phyloP scores from a whole-genome alignment of 2,329 filamentous ascomycete species.

The Biscogniauxia mediterranea region DNA sequence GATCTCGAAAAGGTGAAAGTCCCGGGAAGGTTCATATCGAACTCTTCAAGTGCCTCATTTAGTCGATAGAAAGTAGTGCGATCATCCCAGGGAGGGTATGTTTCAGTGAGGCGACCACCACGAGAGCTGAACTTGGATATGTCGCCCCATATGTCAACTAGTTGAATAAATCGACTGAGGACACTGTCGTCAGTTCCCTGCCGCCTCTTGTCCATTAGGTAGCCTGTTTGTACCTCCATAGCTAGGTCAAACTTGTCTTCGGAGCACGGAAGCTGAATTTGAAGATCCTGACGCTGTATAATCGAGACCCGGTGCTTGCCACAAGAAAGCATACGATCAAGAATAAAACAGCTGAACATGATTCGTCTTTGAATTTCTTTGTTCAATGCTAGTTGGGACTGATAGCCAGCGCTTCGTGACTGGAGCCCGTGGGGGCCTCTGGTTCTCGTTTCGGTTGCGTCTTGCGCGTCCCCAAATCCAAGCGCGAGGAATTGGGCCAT shows the following conservation, averaged over 20 bases:
- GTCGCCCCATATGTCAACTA: constrained; percentile 61
- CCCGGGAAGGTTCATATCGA: constrained; percentile 53
- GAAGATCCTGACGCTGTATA: constrained; percentile 57
- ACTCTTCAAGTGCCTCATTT: constrained; percentile 47
- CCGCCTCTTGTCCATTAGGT: constrained; percentile 36
- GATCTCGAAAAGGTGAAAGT: constrained; percentile 56
- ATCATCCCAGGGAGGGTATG: constrained; percentile 57
- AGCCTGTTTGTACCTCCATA: constrained; percentile 53
- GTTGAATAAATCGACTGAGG: constrained; percentile 51
- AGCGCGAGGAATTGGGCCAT: constrained; percentile 62
- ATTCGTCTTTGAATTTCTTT: constrained; percentile 67
- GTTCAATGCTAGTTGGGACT: constrained; percentile 45
- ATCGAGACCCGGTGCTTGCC: constrained; percentile 61
- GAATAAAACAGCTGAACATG: constrained; percentile 72
- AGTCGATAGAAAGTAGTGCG: constrained; percentile 55
- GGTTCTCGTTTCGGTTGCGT: constrained; percentile 27
- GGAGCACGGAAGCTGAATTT: constrained; percentile 66
- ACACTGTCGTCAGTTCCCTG: constrained; percentile 43
- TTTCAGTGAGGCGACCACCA: constrained; percentile 50
- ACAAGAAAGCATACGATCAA: constrained; percentile 67
- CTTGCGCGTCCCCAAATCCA: constrained; percentile 49
- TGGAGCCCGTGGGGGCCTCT: constrained; percentile 19
- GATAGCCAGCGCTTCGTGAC: constrained; percentile 17
- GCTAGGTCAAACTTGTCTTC: constrained; percentile 64
- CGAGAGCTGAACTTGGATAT: constrained; percentile 55